Evolutionary conservation across 164 flowering plant genomes (phyloP).

Genomic region (Buxus sempervirens): DNA sequence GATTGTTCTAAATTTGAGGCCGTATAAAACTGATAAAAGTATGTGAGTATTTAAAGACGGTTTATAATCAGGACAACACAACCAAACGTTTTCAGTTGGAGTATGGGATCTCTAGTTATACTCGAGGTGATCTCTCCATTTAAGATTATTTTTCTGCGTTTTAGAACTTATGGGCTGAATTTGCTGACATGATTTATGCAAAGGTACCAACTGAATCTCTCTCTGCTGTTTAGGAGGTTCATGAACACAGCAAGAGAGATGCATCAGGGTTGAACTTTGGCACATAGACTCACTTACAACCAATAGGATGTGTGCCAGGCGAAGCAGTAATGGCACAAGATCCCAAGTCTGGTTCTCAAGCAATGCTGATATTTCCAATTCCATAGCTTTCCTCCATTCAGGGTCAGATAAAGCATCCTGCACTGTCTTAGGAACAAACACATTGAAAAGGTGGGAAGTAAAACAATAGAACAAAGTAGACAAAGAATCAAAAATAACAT

Average conservation of each 20-base stretch:
- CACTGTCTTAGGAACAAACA: no score
- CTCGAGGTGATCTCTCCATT: background rate
- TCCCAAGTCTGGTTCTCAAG: no score
- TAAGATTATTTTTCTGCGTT: background rate
- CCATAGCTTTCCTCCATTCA: no score
- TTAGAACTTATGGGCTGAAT: background rate
- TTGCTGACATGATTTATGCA: background rate
- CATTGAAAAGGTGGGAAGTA: no score
- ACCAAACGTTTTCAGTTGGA: constrained; percentile 7
- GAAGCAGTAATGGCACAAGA: no score
- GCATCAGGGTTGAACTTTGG: no score
- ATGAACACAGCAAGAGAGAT: background rate
- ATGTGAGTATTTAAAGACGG: background rate
- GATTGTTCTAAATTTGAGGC: background rate
- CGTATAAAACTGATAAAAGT: background rate
- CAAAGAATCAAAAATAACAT: no score
- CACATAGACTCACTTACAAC: no score
- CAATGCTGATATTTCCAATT: no score
- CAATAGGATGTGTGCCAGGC: no score
- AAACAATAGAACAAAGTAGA: no score
- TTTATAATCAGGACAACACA: constrained; percentile 7
- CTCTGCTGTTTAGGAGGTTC: background rate
- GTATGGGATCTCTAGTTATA: background rate
- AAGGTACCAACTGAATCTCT: background rate
- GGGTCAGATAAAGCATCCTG: no score